phyloP scores from a whole-genome alignment of 192 early-diverging fungal species.

The Pilaira anomala region DNA sequence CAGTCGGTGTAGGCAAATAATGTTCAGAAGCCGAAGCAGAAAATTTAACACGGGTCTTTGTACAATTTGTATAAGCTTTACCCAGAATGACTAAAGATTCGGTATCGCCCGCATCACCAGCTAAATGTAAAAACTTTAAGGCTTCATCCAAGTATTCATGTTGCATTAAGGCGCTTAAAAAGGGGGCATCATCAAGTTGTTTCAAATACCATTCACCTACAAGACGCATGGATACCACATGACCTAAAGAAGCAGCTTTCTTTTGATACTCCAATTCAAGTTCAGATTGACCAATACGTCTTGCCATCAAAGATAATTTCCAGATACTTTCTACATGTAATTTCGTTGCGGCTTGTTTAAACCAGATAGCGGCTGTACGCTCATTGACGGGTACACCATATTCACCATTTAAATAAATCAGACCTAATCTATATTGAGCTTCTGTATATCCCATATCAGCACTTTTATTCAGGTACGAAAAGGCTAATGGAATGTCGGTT shows the following conservation, averaged over 20 bases:
- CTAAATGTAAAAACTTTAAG: slow-evolving; percentile 9
- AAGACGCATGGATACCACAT: slow-evolving; percentile 20
- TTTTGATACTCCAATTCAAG: slow-evolving; percentile 11
- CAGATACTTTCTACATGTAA: slow-evolving; percentile 9
- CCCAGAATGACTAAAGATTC: slow-evolving; percentile 28
- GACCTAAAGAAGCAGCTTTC: slow-evolving; percentile 13
- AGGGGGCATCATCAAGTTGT: neutral
- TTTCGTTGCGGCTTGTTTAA: slow-evolving; percentile 16
- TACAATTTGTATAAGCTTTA: slow-evolving; percentile 18
- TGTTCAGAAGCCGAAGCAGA: slow-evolving; percentile 1
- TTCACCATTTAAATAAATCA: slow-evolving; percentile 14
- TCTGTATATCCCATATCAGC: slow-evolving; percentile 21
- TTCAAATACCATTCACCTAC: slow-evolving; percentile 12
- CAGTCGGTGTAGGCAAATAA: neutral
- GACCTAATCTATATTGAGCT: slow-evolving; percentile 24
- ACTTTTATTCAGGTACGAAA: slow-evolving; percentile 15
- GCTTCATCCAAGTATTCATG: slow-evolving; percentile 10
- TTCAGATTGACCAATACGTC: neutral
- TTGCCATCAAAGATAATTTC: neutral
- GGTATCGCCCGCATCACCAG: slow-evolving; percentile 20
- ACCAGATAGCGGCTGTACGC: slow-evolving; percentile 24
- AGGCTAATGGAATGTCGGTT: neutral
- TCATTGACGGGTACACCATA: slow-evolving; percentile 8
- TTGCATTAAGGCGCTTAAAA: neutral
- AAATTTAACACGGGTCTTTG: slow-evolving; percentile 5